phyloP scores from a whole-genome alignment of 139 green algal genomes.

The Yamagishiella unicocca region DNA sequence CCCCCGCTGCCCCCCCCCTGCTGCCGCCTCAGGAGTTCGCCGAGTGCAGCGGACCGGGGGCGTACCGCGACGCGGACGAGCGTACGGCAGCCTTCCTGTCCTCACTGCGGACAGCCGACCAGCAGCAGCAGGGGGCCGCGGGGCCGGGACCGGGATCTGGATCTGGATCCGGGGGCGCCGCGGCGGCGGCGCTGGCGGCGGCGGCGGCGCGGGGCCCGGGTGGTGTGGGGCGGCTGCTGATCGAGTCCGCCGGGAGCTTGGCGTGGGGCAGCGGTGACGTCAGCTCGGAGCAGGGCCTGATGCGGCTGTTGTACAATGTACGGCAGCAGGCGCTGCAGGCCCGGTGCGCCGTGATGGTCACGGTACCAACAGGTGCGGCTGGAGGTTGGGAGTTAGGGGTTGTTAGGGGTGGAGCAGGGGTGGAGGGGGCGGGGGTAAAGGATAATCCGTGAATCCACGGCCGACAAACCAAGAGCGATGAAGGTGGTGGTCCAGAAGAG shows the following conservation, averaged over 20 bases:
- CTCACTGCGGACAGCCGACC: not conserved
- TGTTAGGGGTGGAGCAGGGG: too few species aligned
- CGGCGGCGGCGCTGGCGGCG: not conserved
- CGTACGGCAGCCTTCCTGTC: not conserved
- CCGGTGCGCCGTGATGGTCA: conserved; percentile 61
- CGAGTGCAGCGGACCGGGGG: not conserved
- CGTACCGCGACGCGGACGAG: not conserved
- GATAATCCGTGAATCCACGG: too few species aligned
- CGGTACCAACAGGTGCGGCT: conserved; percentile 57
- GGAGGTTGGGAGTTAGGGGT: not conserved
- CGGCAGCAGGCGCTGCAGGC: conserved; percentile 46
- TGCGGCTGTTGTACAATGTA: conserved; percentile 54
- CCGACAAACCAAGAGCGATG: too few species aligned
- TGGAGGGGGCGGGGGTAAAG: too few species aligned
- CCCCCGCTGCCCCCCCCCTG: too few species aligned
- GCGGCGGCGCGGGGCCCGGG: conserved; percentile 6
- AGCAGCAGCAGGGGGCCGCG: not conserved
- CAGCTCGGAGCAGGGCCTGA: conserved; percentile 19
- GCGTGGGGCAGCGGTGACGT: conserved; percentile 53
- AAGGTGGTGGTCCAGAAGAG: not conserved
- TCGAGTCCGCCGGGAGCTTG: conserved; percentile 65
- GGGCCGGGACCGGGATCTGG: not conserved
- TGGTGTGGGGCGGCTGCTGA: conserved; percentile 62
- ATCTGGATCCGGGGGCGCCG: not conserved
- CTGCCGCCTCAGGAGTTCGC: not conserved